Evolutionary conservation across 176 grass and related monocot genomes (phyloP).

Genomic region (Musa beccarii): DNA sequence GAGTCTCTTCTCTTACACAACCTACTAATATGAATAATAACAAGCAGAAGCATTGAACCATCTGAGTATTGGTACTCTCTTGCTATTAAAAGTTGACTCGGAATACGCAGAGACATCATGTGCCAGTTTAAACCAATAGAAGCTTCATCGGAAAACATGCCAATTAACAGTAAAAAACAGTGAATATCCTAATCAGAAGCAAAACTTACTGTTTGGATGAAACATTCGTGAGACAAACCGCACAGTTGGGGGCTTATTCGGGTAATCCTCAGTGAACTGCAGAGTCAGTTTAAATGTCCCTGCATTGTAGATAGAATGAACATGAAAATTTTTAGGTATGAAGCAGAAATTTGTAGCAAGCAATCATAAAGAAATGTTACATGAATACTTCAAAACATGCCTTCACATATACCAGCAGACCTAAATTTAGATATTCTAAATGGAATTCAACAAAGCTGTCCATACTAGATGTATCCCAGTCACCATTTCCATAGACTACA

Average conservation of each 20-base stretch:
- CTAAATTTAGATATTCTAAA: background rate
- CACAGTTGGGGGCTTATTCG: constrained; percentile 43
- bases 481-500: too few relatives aligned
- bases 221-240: constrained; percentile 51
- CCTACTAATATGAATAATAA: too few relatives aligned
- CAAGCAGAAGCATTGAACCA: too few relatives aligned
- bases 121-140: background rate
- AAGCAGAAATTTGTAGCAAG: background rate
- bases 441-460: background rate
- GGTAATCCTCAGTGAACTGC: constrained; percentile 49
- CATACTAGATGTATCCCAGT: too few relatives aligned
- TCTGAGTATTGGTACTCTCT: background rate
- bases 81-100: background rate
- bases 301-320: background rate
- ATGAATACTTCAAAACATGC: background rate
- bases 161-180: too few relatives aligned
- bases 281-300: constrained; percentile 45
- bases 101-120: background rate
- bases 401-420: background rate
- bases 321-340: background rate
- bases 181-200: background rate
- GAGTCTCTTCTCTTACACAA: background rate
- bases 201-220: constrained; percentile 41
- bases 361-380: background rate
- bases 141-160: background rate